Conservation (phyloP, 768 basidiomycete genomes). For the Tylopilus sp. region DNA sequence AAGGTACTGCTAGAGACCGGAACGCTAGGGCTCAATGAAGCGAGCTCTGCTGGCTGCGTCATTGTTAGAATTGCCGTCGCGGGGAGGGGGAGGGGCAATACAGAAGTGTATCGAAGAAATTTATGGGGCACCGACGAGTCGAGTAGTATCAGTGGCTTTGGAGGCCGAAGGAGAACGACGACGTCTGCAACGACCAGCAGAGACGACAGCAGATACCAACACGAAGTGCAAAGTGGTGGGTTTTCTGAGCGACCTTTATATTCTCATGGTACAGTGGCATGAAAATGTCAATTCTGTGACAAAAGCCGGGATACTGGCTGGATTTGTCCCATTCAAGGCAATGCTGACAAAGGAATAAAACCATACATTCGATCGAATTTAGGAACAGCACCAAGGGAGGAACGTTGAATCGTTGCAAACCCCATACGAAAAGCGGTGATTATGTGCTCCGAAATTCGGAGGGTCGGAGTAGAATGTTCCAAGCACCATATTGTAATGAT, state of each 20-base stretch:
- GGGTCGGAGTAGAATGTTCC: neutral
- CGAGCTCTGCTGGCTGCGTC: constrained; percentile 6
- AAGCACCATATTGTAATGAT: neutral
- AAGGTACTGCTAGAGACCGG: constrained; percentile 3
- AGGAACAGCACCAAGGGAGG: neutral
- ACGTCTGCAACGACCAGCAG: neutral
- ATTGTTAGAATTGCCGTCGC: neutral
- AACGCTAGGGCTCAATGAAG: neutral
- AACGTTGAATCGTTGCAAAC: neutral
- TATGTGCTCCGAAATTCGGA: neutral
- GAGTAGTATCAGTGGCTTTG: neutral
- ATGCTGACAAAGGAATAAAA: neutral
- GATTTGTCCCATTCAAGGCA: neutral
- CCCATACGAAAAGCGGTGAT: neutral
- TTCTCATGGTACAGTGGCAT: neutral
- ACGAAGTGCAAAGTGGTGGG: neutral
- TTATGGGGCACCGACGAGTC: neutral
- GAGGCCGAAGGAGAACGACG: neutral
- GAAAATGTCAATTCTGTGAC: neutral
- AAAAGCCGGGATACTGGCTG: neutral
- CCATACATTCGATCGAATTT: neutral
- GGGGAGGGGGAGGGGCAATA: neutral
- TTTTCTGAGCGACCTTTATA: neutral
- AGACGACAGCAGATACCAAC: too few species aligned
- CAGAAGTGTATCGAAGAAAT: too few species aligned